Percentiles rank a stretch among this genome's conserved stretches.
phyloP scores from a whole-genome alignment of 257 asterid species.

The Gentiana macrophylla region DNA sequence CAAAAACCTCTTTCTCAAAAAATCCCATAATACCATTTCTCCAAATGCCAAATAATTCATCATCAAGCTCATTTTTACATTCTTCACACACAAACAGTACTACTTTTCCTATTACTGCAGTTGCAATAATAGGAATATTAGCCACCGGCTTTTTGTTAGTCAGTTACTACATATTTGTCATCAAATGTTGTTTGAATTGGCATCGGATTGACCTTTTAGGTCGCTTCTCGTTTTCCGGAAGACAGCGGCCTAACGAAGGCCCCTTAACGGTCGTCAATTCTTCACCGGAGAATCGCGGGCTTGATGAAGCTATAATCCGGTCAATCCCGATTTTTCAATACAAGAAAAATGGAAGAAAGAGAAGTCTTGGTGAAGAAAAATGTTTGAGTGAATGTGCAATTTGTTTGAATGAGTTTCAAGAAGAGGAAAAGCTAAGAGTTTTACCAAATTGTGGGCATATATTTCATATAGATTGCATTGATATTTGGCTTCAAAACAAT shows the following conservation, averaged over 20 bases:
- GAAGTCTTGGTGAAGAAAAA: neutral
- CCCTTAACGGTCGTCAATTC: slow-evolving; percentile 10
- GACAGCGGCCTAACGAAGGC: slow-evolving; percentile 34
- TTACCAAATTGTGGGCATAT: slow-evolving; percentile 66
- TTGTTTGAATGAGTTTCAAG: slow-evolving; percentile 63
- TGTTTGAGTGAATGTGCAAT: slow-evolving; percentile 51
- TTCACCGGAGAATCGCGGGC: slow-evolving; percentile 49
- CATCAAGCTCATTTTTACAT: slow-evolving; percentile 17
- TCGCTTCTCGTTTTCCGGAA: slow-evolving; percentile 47
- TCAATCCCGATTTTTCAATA: slow-evolving; percentile 53
- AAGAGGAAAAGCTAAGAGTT: slow-evolving; percentile 49
- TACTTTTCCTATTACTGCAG: slow-evolving; percentile 71
- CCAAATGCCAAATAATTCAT: slow-evolving; percentile 18
- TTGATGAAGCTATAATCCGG: slow-evolving; percentile 49
- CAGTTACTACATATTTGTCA: slow-evolving; percentile 79
- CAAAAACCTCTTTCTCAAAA: slow-evolving; percentile 13
- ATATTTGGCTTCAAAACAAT: slow-evolving; percentile 83
- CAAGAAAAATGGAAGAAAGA: slow-evolving; percentile 18
- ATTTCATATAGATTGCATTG: slow-evolving; percentile 84
- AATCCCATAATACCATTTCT: slow-evolving; percentile 13
- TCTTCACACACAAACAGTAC: slow-evolving; percentile 34
- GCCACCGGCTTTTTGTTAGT: slow-evolving; percentile 77
- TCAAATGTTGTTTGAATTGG: slow-evolving; percentile 86
- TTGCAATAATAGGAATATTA: slow-evolving; percentile 72
- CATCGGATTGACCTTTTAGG: slow-evolving; percentile 56